Evolutionary conservation across 139 green algal species (phyloP).

Genomic region (Chlorella vulgaris): DNA sequence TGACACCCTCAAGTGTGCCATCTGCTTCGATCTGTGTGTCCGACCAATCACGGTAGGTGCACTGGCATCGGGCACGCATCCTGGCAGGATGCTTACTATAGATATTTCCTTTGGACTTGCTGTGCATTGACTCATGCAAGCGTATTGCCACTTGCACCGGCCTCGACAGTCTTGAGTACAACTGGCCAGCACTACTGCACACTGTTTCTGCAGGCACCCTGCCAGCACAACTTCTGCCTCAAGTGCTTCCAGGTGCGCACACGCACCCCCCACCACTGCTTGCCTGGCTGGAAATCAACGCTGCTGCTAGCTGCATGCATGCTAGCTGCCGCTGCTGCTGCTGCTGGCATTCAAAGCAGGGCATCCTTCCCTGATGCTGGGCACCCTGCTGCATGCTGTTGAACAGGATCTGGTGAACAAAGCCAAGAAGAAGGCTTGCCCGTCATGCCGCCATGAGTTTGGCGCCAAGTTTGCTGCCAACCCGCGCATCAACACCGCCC

Average conservation of each 20-base stretch:
- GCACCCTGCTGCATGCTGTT: no score
- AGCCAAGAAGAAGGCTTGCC: conserved; percentile 83
- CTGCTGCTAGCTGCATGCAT: not conserved
- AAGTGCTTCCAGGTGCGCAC: conserved; percentile 73
- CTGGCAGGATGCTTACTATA: no score
- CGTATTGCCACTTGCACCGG: no score
- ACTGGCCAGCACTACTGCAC: not conserved
- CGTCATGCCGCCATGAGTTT: conserved; percentile 83
- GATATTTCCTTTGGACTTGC: no score
- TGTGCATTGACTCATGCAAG: no score
- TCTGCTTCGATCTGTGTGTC: conserved; percentile 88
- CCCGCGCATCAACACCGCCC: conserved; percentile 89
- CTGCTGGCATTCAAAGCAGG: no score
- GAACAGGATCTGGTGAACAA: conserved; percentile 57
- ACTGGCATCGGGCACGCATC: no score
- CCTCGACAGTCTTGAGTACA: no score
- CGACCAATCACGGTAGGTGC: conserved; percentile 87
- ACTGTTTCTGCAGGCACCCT: conserved; percentile 73
- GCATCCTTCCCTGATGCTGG: no score
- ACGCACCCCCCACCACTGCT: not conserved
- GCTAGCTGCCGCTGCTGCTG: no score
- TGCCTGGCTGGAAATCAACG: not conserved
- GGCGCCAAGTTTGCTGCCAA: conserved; percentile 71
- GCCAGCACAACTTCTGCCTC: conserved; percentile 98
- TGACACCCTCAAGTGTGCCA: conserved; percentile 86